Conservation (phyloP, 148 eudicot species). For the Suaeda aralocaspica region DNA sequence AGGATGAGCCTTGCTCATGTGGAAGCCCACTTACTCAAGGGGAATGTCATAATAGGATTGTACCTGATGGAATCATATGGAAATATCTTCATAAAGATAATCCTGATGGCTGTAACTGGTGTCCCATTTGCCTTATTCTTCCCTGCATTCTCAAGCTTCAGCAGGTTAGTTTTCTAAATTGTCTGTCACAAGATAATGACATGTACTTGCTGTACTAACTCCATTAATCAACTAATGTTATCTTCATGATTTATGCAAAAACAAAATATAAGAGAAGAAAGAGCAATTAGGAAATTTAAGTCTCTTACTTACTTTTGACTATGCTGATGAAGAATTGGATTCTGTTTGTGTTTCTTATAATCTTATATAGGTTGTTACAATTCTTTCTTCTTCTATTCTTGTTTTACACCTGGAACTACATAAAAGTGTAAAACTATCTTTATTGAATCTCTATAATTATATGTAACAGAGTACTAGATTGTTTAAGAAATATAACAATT, state of each 20-base stretch:
- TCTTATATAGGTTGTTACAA: background rate
- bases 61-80: slow-evolving; percentile 82
- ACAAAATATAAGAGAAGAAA: background rate
- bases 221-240: background rate
- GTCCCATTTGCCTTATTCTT: slow-evolving; percentile 91
- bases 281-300: background rate
- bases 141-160: slow-evolving; percentile 95
- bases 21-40: slow-evolving; percentile 94
- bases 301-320: no score
- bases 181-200: background rate
- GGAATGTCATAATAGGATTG: slow-evolving; percentile 81
- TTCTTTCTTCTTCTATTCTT: background rate
- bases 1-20: slow-evolving; percentile 88
- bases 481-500: no score
- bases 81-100: slow-evolving; percentile 78
- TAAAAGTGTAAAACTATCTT: background rate
- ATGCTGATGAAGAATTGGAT: no score
- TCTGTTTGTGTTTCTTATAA: background rate
- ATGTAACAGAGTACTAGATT: no score
- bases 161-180: slow-evolving; percentile 51
- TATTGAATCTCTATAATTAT: background rate
- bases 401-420: background rate
- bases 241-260: no score
- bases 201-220: background rate
- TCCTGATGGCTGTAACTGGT: slow-evolving; percentile 88